Base-by-base conservation (phyloP, 257 asterid genomes). In the Jacaranda copaia region DNA sequence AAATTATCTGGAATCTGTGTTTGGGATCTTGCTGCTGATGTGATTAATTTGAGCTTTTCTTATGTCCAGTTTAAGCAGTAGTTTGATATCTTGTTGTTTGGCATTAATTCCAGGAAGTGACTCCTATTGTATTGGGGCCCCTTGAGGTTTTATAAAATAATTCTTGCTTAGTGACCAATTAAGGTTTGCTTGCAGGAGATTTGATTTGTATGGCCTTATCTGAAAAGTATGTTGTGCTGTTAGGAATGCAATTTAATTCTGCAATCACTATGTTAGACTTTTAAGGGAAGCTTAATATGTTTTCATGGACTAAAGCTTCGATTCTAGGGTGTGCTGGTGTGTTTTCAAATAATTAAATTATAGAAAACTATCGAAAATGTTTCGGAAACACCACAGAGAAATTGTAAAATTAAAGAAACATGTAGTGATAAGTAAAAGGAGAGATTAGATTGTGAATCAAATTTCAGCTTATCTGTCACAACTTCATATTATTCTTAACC, bases 181-280 rank as follows among this genome's bases (percentile, higher is more conserved):
- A 5, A 32, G 12, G 40, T 58, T 58, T 42, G 46, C 46, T 42
- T 42, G 46, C 8, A 8, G 8, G 46, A 42, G 46, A 3, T 42
- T 58, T 58, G 67, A 71, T 5, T 4, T 72, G 25, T 40, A 40
- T 12, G 77, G 53, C 2, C 32, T 11, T 72, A 15, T 15, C 6
- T 12, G 65, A 32, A 8, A 40, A 59, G n/a, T 59, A 59, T 59
- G 15, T 59, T 38, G 53, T 55, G 66, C 76, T 39, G 56, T 15
- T 56, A 43, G 20, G 52, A 25, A 2, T 70, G 57, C 43, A 19
- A 62, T 19, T 40, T 57, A 16, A 16, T 19, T 59, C 38, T 59
- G 66, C 42, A 13, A 59, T 20, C 53, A 8, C 4, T 0, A 20
- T 59, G 5, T 38, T 19, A 14, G 46, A 56, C 5, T 53, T 5